A percentile compares a stretch with the other conserved stretches of the same genome.
phyloP scores from a whole-genome alignment of 345 rosid species.

The Lepidium africanum region DNA sequence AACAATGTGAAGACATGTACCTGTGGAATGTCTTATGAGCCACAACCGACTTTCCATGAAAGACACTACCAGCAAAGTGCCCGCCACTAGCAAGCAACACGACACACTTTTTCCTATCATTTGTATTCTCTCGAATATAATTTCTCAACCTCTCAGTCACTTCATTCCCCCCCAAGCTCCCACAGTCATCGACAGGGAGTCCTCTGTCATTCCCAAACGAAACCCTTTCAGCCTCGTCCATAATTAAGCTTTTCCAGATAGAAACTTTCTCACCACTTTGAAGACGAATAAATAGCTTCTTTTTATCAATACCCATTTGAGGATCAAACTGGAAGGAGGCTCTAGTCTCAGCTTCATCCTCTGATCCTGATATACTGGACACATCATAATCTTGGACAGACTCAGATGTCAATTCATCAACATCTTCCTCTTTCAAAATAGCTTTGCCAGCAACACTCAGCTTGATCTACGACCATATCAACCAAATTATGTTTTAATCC shows the following conservation, averaged over 20 bases:
- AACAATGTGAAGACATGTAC: constrained; percentile 25
- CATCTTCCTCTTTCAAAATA: constrained; percentile 73
- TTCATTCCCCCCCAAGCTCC: constrained; percentile 37
- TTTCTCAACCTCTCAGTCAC: constrained; percentile 54
- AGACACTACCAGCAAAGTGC: constrained; percentile 82
- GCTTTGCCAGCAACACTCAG: constrained; percentile 73
- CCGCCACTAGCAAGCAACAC: constrained; percentile 91
- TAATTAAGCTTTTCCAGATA: constrained; percentile 61
- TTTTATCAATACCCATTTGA: constrained; percentile 34
- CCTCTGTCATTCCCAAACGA: constrained; percentile 32
- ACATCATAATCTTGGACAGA: constrained; percentile 70
- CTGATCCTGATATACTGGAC: constrained; percentile 94
- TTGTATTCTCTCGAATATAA: constrained; percentile 38
- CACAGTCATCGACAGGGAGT: not conserved
- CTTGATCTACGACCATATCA: constrained; percentile 49
- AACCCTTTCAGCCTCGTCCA: constrained; percentile 59
- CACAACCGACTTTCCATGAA: constrained; percentile 63
- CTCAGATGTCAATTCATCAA: constrained; percentile 69
- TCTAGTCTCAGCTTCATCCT: constrained; percentile 65
- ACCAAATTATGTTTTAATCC: not conserved
- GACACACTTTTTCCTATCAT: constrained; percentile 39
- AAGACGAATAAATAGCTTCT: constrained; percentile 61
- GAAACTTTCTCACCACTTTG: constrained; percentile 65
- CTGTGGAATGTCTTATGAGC: constrained; percentile 95
- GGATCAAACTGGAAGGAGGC: constrained; percentile 19